Conservation (phyloP, 495 filamentous ascomycete species). For the Neurospora sp. region DNA sequence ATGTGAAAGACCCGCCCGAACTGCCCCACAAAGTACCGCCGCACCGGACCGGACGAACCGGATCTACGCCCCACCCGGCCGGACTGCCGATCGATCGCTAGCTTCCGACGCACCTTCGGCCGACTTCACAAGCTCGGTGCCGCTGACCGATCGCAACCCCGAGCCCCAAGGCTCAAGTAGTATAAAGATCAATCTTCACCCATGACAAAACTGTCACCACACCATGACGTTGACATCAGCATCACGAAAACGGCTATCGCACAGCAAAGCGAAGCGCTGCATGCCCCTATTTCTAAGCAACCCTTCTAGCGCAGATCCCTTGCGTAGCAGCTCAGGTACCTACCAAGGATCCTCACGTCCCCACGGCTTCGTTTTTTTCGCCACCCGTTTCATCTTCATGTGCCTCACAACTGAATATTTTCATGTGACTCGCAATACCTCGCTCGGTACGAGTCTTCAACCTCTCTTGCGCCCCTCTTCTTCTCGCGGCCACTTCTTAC, state of each 20-base stretch:
- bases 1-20: not conserved
- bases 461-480: not conserved
- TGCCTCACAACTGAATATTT: not conserved
- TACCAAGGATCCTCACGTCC: not conserved
- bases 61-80: not conserved
- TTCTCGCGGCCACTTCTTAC: not conserved
- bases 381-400: not conserved
- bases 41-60: not conserved
- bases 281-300: not conserved
- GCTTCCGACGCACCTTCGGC: not conserved
- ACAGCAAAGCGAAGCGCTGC: not conserved
- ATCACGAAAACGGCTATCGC: not conserved
- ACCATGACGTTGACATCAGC: not conserved
- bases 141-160: not conserved
- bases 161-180: not conserved
- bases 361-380: not conserved
- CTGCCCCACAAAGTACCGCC: not conserved
- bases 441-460: not conserved
- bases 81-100: not conserved
- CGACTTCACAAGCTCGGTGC: not conserved
- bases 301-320: not conserved
- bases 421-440: not conserved
- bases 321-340: not conserved
- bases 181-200: not conserved
- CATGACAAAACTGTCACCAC: not conserved